Evolutionary conservation across 345 rosid species (phyloP).

Genomic region (Sonneratia alba): DNA sequence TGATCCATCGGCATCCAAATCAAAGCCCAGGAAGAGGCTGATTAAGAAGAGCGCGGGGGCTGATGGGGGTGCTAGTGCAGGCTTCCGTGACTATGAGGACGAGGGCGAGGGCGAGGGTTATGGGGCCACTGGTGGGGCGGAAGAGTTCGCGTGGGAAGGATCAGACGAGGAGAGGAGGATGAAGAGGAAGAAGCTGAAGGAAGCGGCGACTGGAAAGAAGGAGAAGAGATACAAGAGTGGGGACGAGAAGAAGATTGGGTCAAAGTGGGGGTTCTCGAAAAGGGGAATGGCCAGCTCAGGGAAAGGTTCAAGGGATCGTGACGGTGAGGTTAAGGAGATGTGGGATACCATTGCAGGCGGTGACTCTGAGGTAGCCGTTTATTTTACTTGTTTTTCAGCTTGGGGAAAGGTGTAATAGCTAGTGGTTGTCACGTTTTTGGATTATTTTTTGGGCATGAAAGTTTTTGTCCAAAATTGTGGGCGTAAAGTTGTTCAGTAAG

Average conservation of each 20-base stretch:
- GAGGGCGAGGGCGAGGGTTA: constrained; percentile 21
- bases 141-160: constrained; percentile 28
- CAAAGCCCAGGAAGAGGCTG: constrained; percentile 71
- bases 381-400: neutral
- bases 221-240: constrained; percentile 40
- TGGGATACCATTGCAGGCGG: constrained; percentile 84
- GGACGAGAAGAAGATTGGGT: constrained; percentile 30
- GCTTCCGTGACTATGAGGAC: constrained; percentile 27
- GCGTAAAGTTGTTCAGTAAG: neutral
- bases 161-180: constrained; percentile 36
- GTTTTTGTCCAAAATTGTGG: no score
- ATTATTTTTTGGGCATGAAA: no score
- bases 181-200: constrained; percentile 47
- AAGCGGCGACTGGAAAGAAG: constrained; percentile 31
- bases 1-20: constrained; percentile 36
- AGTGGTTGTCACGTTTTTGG: neutral
- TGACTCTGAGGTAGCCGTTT: constrained; percentile 63
- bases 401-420: no score
- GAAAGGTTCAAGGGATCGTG: constrained; percentile 26
- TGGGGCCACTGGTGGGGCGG: constrained; percentile 17
- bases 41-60: constrained; percentile 51
- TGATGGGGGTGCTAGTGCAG: constrained; percentile 24
- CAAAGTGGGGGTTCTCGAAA: constrained; percentile 25
- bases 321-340: constrained; percentile 81
- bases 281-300: constrained; percentile 20